Evolutionary conservation across 169 alveolate genomes (phyloP).

Genomic region (Plasmodium coatneyi): DNA sequence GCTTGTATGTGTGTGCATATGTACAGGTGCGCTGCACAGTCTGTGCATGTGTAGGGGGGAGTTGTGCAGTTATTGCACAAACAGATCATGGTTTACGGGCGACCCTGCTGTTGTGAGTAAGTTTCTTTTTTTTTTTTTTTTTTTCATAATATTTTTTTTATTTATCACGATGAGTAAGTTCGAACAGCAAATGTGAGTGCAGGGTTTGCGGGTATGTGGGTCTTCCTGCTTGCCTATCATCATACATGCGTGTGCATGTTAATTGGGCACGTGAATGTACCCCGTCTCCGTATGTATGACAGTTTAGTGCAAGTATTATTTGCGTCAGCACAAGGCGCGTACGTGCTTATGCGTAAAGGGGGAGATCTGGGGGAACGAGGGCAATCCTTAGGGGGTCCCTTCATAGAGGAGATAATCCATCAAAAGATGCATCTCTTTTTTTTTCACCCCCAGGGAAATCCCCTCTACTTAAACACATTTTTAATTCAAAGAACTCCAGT

Average conservation of each 20-base stretch:
- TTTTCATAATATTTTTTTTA: background rate
- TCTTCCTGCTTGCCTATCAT: background rate
- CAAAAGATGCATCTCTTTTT: background rate
- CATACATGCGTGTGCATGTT: background rate
- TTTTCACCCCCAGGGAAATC: background rate
- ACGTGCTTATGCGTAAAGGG: background rate
- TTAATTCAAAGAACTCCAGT: background rate
- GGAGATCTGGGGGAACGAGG: background rate
- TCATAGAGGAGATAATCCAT: background rate
- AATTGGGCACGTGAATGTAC: background rate
- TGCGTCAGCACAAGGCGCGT: background rate
- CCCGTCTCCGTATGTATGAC: background rate
- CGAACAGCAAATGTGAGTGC: background rate
- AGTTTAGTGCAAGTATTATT: background rate
- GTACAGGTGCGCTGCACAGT: background rate
- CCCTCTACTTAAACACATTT: background rate
- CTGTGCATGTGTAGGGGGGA: background rate
- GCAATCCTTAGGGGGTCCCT: background rate
- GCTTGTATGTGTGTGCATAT: background rate
- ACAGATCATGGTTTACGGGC: background rate
- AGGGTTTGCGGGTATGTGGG: background rate
- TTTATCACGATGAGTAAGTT: background rate
- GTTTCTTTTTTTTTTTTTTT: background rate
- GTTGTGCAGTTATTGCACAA: background rate
- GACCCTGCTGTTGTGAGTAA: background rate